Base-by-base conservation (phyloP, 148 eudicot species). In the Rhododendron molle region DNA sequence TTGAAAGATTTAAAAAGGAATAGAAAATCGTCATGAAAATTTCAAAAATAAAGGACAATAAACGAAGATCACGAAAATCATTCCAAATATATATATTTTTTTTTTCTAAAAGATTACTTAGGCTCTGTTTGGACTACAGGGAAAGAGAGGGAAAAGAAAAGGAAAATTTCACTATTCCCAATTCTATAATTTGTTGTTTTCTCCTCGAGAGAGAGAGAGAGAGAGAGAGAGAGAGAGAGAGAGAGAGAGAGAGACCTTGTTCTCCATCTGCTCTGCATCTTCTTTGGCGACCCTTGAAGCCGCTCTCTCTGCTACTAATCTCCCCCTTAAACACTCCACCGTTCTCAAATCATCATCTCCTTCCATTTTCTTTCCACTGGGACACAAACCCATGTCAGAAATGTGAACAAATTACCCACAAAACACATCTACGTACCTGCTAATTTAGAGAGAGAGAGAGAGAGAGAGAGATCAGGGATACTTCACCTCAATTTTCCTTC, bases 301-400 rank as follows among this genome's bases (percentile, higher is more conserved):
- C 43, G 76, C 90, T 90, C 93, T 90, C 62, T 93, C 95, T 14
- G 95, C 93, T 74, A 89, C 89, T 85, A 93, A 78, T 88, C 95
- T 91, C 43, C 95, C 95, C 87, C 95, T 93, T 46, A 93, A 86
- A 67, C 91, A 91, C 84, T 91, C 93, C 62, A 91, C 52, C 5
- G 88, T 90, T 82, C 89, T 91, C 85, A 89, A 84, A 72, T 88
- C 82, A 47, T 87, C 92, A 54, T 89, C 91, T 78, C 28, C 89
- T 83, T 85, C 93, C 88, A 86, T 88, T 77, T 87, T 87, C 84
- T 78, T 82, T 40, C 82, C 88, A 87, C 92, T 89, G 85, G 72
- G 69, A 49, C 73, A 60, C 20, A 72, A 85, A 20, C 73, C 79
- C 85, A 77, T 80, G 5, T n/a, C 28, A 76, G 20, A 44, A 30